Evolutionary conservation across 306 rosid genomes (phyloP).

Genomic region (Prunus campanulata): DNA sequence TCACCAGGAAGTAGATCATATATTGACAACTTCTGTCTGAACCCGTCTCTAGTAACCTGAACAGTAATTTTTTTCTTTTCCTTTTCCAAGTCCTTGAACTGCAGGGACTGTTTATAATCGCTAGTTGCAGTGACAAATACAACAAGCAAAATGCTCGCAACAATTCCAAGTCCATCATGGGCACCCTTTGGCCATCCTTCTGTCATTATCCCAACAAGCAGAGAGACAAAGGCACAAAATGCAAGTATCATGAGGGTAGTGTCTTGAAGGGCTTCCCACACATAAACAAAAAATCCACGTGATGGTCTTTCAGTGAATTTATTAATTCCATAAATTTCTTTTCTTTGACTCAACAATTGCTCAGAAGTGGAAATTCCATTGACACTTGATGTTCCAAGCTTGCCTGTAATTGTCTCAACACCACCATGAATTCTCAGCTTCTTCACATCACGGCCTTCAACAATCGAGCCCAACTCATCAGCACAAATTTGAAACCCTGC

Average conservation of each 20-base stretch:
- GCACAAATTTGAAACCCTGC: constrained; percentile 89
- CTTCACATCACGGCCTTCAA: constrained; percentile 86
- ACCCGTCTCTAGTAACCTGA: constrained; percentile 79
- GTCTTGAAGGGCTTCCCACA: constrained; percentile 99
- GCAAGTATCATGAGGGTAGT: constrained; percentile 93
- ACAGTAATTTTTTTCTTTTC: constrained; percentile 90
- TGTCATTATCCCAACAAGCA: constrained; percentile 73
- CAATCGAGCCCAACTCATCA: constrained; percentile 74
- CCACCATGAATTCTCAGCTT: constrained; percentile 75
- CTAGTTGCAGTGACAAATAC: constrained; percentile 95
- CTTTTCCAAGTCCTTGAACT: constrained; percentile 93
- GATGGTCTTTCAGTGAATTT: constrained; percentile 78
- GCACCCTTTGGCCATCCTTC: constrained; percentile 99
- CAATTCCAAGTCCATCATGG: constrained; percentile 97
- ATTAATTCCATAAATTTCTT: constrained; percentile 75
- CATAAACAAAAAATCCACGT: constrained; percentile 77
- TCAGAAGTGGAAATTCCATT: constrained; percentile 71
- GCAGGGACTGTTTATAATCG: constrained; percentile 91
- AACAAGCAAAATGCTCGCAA: constrained; percentile 96
- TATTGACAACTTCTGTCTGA: constrained; percentile 88
- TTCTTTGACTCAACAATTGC: constrained; percentile 57
- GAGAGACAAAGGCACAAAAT: constrained; percentile 75
- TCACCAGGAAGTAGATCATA: constrained; percentile 95
- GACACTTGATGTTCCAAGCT: constrained; percentile 57
- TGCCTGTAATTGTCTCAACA: constrained; percentile 57